A percentile compares a stretch with the other conserved stretches of the same genome.
Evolutionary conservation across 1,139 yeast genomes (phyloP).

Genomic region (Arxiozyma heterogenica): DNA sequence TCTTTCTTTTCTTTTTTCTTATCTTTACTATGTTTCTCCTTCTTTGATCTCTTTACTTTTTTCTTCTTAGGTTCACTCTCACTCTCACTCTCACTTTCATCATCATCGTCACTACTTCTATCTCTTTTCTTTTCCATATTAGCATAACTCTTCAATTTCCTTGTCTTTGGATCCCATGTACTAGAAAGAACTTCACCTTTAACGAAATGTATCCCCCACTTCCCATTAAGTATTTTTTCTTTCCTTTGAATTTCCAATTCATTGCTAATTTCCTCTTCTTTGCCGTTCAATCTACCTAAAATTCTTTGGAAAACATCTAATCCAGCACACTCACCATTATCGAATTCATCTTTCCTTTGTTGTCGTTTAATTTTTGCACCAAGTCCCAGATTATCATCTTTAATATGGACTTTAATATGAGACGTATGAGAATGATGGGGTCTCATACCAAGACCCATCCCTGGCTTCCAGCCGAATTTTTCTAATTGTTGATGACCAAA

Average conservation of each 20-base stretch:
- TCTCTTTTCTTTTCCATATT: conserved; percentile 18
- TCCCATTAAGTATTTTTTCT: conserved; percentile 61
- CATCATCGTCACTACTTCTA: conserved; percentile 16
- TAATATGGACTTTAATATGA: conserved; percentile 73
- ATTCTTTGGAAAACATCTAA: conserved; percentile 87
- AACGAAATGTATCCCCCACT: conserved; percentile 81
- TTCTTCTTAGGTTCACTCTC: conserved; percentile 20
- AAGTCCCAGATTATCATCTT: conserved; percentile 75
- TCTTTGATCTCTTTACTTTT: conserved; percentile 24
- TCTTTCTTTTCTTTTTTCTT: conserved; percentile 18
- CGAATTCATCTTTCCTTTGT: conserved; percentile 50
- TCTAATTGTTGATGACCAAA: conserved; percentile 84
- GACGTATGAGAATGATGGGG: conserved; percentile 54
- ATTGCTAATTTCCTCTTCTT: conserved; percentile 47
- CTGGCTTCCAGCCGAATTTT: conserved; percentile 86
- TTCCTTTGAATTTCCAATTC: conserved; percentile 60
- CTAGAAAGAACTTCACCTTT: conserved; percentile 75
- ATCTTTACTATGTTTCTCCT: conserved; percentile 27
- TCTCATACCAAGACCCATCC: conserved; percentile 72
- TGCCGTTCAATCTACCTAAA: conserved; percentile 76
- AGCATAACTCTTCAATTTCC: conserved; percentile 30
- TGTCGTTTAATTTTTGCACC: conserved; percentile 69
- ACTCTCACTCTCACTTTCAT: conserved; percentile 13
- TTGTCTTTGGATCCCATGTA: conserved; percentile 69
- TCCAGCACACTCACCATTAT: conserved; percentile 80